A percentile compares a stretch with the other conserved stretches of the same genome.
These are phyloP conservation scores for Calonectria pteridis DNA, from an alignment of 2,329 filamentous ascomycete genomes.

Conservation along the genomic window DNA sequence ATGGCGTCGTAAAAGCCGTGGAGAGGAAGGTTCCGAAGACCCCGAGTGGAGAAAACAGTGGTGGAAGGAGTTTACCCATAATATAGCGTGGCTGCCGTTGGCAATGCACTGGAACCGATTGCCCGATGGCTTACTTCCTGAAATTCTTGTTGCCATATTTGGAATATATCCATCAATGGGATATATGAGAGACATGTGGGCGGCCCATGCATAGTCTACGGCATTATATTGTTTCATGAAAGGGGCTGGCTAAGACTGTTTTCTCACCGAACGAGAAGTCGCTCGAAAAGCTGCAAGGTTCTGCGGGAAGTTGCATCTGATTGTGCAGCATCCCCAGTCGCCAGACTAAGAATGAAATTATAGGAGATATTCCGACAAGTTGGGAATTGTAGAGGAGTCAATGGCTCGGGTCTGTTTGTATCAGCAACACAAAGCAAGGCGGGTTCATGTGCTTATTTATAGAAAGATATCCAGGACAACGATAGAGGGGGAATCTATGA, in stretches of 20 bases:
- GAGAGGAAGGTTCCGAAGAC: not conserved
- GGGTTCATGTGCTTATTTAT: not conserved
- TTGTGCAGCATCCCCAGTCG: not conserved
- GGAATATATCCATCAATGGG: constrained; percentile 17
- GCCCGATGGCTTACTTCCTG: constrained; percentile 14
- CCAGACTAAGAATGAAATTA: not conserved
- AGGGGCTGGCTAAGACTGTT: not conserved
- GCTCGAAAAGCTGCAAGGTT: not conserved
- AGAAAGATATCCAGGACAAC: not conserved
- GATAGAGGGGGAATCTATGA: not conserved
- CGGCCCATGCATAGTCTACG: not conserved
- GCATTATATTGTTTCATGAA: not conserved
- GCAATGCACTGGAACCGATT: constrained; percentile 25
- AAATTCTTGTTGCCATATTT: constrained; percentile 13
- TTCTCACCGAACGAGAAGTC: not conserved
- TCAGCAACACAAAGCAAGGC: not conserved
- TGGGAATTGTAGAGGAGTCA: not conserved
- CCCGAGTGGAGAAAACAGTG: constrained; percentile 12
- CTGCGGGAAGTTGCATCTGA: not conserved
- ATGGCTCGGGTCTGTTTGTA: not conserved
- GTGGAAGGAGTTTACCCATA: constrained; percentile 16
- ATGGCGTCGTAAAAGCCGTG: not conserved
- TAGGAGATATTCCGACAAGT: not conserved
- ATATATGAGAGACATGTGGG: constrained; percentile 24
- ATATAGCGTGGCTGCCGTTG: constrained; percentile 18